Conservation (phyloP, 2,329 filamentous ascomycete genomes). For the Apiospora hydei region DNA sequence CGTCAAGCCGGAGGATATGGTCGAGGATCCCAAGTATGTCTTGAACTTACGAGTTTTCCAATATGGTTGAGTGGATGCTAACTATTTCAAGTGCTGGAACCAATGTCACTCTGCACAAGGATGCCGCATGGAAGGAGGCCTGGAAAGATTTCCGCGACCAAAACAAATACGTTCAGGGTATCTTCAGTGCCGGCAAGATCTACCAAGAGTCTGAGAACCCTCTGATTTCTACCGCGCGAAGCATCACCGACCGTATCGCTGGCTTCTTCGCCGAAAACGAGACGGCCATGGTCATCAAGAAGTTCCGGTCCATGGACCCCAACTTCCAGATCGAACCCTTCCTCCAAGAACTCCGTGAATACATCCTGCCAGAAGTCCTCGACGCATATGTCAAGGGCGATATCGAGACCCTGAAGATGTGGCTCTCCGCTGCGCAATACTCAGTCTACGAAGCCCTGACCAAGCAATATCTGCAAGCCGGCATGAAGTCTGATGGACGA, state of each 20-base stretch:
- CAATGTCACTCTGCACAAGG: slow-evolving; percentile 94
- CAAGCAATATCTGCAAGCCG: slow-evolving; percentile 92
- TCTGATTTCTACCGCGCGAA: slow-evolving; percentile 88
- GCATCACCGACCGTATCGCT: slow-evolving; percentile 90
- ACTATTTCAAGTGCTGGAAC: slow-evolving; percentile 76
- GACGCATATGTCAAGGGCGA: slow-evolving; percentile 99
- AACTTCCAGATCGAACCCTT: slow-evolving; percentile 95
- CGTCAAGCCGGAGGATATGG: slow-evolving; percentile 65
- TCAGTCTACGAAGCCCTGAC: slow-evolving; percentile 96
- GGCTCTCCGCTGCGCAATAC: slow-evolving; percentile 96
- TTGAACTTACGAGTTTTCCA: slow-evolving; percentile 27
- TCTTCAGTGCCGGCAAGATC: slow-evolving; percentile 84
- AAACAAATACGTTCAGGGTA: slow-evolving; percentile 84
- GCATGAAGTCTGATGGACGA: slow-evolving; percentile 91
- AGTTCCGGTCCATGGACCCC: slow-evolving; percentile 95
- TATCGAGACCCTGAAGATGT: slow-evolving; percentile 86
- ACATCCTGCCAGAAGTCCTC: slow-evolving; percentile 95
- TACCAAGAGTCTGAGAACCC: slow-evolving; percentile 99
- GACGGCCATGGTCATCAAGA: slow-evolving; percentile 96
- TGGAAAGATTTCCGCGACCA: slow-evolving; percentile 95
- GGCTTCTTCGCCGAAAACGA: slow-evolving; percentile 99
- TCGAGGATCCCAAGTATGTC: slow-evolving; percentile 90
- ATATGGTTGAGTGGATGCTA: slow-evolving; percentile 18
- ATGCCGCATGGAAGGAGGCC: slow-evolving; percentile 97
- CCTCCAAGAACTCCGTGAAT: slow-evolving; percentile 93